Evolutionary conservation across 2,329 filamentous ascomycete species (phyloP), one percentile per base, ranked within the genome.

Genomic region (Stachybotrys echinatus): DNA sequence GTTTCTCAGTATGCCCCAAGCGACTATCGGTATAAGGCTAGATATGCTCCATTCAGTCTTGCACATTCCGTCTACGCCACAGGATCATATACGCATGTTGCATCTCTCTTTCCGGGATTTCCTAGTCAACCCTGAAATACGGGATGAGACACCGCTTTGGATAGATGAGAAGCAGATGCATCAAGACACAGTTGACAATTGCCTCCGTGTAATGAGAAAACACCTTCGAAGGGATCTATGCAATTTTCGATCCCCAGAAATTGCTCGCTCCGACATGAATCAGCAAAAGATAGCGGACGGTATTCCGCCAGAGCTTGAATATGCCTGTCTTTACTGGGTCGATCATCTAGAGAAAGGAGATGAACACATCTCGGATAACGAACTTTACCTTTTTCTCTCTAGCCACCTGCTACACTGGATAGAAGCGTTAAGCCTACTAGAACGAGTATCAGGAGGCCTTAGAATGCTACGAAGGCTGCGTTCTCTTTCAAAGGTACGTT

Each of bases 81-180:
- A 53, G 0, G 12, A 21, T 5, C 63, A 65, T 0, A 43, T 72
- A 6, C 58, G 56, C 12, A 50, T 65, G 2, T 59, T 68, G 3
- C 68, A 73, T 45, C 50, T 65, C 12, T 71, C 70, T 0, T 73
- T 74, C 45, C 62, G 64, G 14, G 67, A 73, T 43, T 61, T 58
- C 2, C n/a, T 59, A 1, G 1, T 53, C 12, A 53, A 67, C 48
- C 34, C 54, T 18, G 48, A 61, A 8, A 60, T 54, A 53, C 49
- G 55, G n/a, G 45, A 21, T 4, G 4, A 52, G 23, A 34, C 47
- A 27, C 17, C 43, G 7, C 58, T 61, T 18, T 52, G 45, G 46
- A n/a, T 60, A 12, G 48, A 57, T 10, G 49, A 56, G 8, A 17
- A 21, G 6, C 18, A 23, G 12, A 14, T 31, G 0, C 54, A 59